phyloP scores from a whole-genome alignment of 768 basidiomycete species.

The Kondoa subrosea region DNA sequence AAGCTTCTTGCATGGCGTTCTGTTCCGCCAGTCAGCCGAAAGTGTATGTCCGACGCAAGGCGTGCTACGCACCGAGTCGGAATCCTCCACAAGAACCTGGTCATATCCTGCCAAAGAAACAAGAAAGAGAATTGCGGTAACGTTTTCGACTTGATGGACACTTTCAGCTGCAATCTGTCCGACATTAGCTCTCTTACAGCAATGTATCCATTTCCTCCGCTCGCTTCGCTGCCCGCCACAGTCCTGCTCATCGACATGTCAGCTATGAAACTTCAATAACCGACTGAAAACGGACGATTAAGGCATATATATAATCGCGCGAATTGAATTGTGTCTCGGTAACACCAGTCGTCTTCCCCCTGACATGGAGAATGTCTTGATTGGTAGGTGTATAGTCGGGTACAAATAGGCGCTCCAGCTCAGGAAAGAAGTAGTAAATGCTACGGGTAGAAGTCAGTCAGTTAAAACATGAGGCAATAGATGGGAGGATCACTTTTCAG shows the following conservation, averaged over 20 bases:
- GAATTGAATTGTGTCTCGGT: constrained; percentile 54
- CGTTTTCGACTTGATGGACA: constrained; percentile 39
- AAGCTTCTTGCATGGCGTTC: constrained; percentile 60
- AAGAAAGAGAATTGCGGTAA: constrained; percentile 79
- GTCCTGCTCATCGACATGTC: too few species aligned
- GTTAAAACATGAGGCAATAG: neutral
- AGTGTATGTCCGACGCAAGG: neutral
- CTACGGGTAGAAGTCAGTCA: constrained; percentile 1
- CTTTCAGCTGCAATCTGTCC: too few species aligned
- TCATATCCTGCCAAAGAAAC: constrained; percentile 81
- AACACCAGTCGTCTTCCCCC: constrained; percentile 75
- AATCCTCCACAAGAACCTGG: constrained; percentile 35
- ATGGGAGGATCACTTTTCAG: constrained; percentile 47
- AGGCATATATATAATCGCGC: constrained; percentile 37
- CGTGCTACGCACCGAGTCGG: constrained; percentile 23
- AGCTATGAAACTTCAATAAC: neutral
- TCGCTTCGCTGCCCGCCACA: constrained; percentile 65
- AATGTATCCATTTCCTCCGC: constrained; percentile 41
- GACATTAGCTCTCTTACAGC: neutral
- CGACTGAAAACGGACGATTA: too few species aligned
- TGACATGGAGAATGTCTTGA: constrained; percentile 66
- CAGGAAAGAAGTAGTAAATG: constrained; percentile 46
- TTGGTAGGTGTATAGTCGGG: constrained; percentile 62
- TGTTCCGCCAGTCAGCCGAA: constrained; percentile 23
- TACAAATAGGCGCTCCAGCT: constrained; percentile 59